Conservation (phyloP, 2,329 filamentous ascomycete genomes). For the Corynespora cassiicola region DNA sequence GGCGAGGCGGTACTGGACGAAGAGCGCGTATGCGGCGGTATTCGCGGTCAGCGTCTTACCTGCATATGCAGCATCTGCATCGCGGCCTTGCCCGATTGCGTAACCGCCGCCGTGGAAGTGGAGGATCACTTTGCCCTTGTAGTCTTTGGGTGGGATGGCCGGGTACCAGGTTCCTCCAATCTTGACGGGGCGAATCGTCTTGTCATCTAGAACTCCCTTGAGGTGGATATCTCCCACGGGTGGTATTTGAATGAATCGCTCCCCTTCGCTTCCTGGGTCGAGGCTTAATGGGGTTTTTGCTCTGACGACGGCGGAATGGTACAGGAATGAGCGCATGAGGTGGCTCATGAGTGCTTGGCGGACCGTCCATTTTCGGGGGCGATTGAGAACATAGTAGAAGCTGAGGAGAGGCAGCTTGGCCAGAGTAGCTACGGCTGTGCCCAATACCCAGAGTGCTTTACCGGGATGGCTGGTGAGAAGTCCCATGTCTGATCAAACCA, state of each 20-base stretch:
- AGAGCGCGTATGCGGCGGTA: slow-evolving; percentile 37
- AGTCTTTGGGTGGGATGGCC: slow-evolving; percentile 4
- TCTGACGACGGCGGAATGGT: slow-evolving; percentile 9
- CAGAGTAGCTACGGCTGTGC: slow-evolving; percentile 2
- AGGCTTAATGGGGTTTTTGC: slow-evolving; percentile 8
- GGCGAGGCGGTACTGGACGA: slow-evolving; percentile 50
- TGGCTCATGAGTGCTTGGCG: slow-evolving; percentile 10
- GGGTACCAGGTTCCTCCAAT: slow-evolving; percentile 10
- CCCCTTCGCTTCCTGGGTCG: slow-evolving; percentile 8
- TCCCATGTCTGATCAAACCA: slow-evolving; percentile 7
- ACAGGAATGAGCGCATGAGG: slow-evolving; percentile 10
- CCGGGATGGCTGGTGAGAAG: slow-evolving; percentile 6
- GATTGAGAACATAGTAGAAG: slow-evolving; percentile 8
- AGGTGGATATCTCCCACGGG: slow-evolving; percentile 8
- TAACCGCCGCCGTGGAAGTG: slow-evolving; percentile 53
- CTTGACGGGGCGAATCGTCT: slow-evolving; percentile 7
- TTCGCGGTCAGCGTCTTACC: slow-evolving; percentile 31
- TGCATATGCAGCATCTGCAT: slow-evolving; percentile 23
- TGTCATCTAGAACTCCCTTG: slow-evolving; percentile 8
- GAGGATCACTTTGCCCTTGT: slow-evolving; percentile 32
- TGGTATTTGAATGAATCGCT: slow-evolving; percentile 6
- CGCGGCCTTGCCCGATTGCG: slow-evolving; percentile 25
- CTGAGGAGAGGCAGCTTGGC: slow-evolving; percentile 9
- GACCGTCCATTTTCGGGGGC: slow-evolving; percentile 10
- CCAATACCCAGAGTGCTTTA: slow-evolving; percentile 9